Evolutionary conservation across 2,329 filamentous ascomycete genomes (phyloP).

Genomic region (Aspergillus sp.): DNA sequence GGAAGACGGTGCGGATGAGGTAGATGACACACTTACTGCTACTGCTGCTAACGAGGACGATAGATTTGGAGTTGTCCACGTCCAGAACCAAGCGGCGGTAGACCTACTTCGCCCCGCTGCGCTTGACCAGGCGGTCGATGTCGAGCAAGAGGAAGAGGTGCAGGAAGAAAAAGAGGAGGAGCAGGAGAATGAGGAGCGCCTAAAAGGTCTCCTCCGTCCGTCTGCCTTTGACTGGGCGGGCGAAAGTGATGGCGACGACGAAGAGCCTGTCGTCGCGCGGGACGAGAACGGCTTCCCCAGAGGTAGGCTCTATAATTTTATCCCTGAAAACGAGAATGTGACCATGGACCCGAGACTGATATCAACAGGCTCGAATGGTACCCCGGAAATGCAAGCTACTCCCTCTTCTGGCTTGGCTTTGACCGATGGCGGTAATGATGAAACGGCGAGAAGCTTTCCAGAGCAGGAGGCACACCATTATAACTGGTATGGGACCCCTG

Average conservation of each 20-base stretch:
- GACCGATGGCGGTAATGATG: not conserved
- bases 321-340: not conserved
- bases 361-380: not conserved
- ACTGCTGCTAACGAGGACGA: no score
- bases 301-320: not conserved
- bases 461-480: slow-evolving; percentile 23
- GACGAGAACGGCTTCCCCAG: not conserved
- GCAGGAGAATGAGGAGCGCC: no score
- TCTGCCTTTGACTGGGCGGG: not conserved
- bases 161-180: no score
- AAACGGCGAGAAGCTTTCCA: not conserved
- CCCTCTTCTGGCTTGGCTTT: no score
- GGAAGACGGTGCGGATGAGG: no score
- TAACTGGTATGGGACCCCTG: slow-evolving; percentile 22
- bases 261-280: not conserved
- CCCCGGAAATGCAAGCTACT: not conserved
- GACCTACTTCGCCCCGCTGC: no score
- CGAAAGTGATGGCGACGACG: not conserved
- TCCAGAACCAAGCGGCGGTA: no score
- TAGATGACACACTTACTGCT: no score
- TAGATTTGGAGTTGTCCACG: no score
- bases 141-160: no score
- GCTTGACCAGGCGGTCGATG: no score
- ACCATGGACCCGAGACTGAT: not conserved
- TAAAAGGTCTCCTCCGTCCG: not conserved